Percentiles rank a stretch among this genome's conserved stretches.
Conservation (phyloP, 2,329 filamentous ascomycete species). For the Botryotinia globosa region DNA sequence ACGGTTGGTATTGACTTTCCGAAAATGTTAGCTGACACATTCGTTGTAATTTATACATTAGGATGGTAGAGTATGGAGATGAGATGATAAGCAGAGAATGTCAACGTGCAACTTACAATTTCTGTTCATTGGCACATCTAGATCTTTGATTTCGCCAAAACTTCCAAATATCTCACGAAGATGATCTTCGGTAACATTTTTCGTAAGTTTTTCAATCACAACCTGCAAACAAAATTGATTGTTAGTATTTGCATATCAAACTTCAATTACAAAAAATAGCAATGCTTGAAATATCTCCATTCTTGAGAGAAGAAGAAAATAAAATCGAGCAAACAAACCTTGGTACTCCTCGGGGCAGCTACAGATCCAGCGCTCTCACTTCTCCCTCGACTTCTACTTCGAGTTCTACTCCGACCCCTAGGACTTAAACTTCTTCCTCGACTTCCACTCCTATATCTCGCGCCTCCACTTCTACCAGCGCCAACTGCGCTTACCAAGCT, state of each 20-base stretch:
- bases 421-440: slow-evolving; percentile 39
- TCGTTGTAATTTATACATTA: slow-evolving; percentile 11
- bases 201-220: slow-evolving; percentile 92
- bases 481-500: not conserved
- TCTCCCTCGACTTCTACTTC: slow-evolving; percentile 7
- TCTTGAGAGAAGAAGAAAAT: not conserved
- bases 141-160: slow-evolving; percentile 80
- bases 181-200: slow-evolving; percentile 88
- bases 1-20: slow-evolving; percentile 77
- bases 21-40: slow-evolving; percentile 28
- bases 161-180: slow-evolving; percentile 87
- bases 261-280: not conserved
- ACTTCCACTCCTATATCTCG: slow-evolving; percentile 31
- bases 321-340: slow-evolving; percentile 41
- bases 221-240: slow-evolving; percentile 50
- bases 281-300: not conserved
- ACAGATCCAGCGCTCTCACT: slow-evolving; percentile 35
- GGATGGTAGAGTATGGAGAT: not conserved
- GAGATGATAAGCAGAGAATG: not conserved
- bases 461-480: not conserved
- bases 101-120: slow-evolving; percentile 59
- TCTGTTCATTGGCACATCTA: slow-evolving; percentile 87
- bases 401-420: slow-evolving; percentile 11
- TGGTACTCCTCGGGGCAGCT: slow-evolving; percentile 48
- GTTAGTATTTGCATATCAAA: slow-evolving; percentile 42